Conservation (phyloP, 2,329 filamentous ascomycete genomes). For the Graphilbum sp. region DNA sequence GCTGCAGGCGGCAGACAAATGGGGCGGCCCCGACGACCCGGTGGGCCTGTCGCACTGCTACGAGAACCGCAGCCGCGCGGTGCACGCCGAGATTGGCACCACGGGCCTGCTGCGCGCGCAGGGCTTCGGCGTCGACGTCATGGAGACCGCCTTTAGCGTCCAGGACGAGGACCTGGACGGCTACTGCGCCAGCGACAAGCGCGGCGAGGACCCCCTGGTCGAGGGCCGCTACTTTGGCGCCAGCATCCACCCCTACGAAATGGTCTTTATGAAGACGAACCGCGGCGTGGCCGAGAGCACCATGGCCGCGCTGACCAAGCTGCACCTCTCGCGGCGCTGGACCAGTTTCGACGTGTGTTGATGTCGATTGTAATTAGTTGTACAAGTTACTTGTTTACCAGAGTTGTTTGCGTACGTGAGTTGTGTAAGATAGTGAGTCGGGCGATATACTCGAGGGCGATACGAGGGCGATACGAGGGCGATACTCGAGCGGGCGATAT, state of each 20-base stretch:
- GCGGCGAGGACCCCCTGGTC: slow-evolving; percentile 8
- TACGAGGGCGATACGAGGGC: too few relatives aligned
- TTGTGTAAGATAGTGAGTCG: too few relatives aligned
- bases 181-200: slow-evolving; percentile 13
- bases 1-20: slow-evolving; percentile 8
- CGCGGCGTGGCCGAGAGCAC: slow-evolving; percentile 14
- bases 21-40: slow-evolving; percentile 11
- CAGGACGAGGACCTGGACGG: not conserved
- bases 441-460: too few relatives aligned
- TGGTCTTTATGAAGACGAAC: slow-evolving; percentile 20
- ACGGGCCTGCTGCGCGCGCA: slow-evolving; percentile 13
- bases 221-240: slow-evolving; percentile 16
- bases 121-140: slow-evolving; percentile 18
- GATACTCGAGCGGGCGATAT: too few relatives aligned
- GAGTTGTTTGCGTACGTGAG: too few relatives aligned
- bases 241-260: slow-evolving; percentile 21
- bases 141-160: slow-evolving; percentile 17
- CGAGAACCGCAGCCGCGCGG: slow-evolving; percentile 11
- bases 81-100: slow-evolving; percentile 17
- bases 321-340: slow-evolving; percentile 13
- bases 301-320: slow-evolving; percentile 15
- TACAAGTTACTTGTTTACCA: too few relatives aligned
- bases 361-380: too few relatives aligned
- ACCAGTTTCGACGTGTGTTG: slow-evolving; percentile 14
- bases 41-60: slow-evolving; percentile 17